These are phyloP conservation scores for Apiospora kogelbergensis DNA, from an alignment of 2,329 filamentous ascomycete species.

Conservation along the genomic window DNA sequence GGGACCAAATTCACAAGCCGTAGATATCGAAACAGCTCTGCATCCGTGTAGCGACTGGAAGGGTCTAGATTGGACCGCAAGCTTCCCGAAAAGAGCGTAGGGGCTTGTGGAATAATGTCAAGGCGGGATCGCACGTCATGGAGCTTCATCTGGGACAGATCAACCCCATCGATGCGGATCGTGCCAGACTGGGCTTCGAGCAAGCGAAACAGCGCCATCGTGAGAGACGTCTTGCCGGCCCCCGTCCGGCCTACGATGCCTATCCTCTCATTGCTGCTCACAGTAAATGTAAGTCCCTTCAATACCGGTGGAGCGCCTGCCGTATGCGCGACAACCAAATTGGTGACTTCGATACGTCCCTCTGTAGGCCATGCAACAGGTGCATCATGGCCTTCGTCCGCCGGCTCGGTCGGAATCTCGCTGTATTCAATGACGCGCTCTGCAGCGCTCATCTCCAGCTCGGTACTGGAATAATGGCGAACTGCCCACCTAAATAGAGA, in stretches of 20 bases:
- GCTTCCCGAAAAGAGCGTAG: slow-evolving; percentile 78
- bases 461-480: slow-evolving; percentile 66
- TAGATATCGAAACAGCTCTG: slow-evolving; percentile 51
- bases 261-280: slow-evolving; percentile 67
- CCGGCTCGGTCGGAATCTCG: slow-evolving; percentile 60
- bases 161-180: slow-evolving; percentile 70
- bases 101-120: slow-evolving; percentile 79
- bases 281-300: slow-evolving; percentile 67
- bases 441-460: slow-evolving; percentile 77
- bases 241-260: slow-evolving; percentile 79
- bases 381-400: slow-evolving; percentile 55
- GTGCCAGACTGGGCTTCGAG: slow-evolving; percentile 66
- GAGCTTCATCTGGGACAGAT: slow-evolving; percentile 71
- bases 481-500: slow-evolving; percentile 44
- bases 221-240: slow-evolving; percentile 75
- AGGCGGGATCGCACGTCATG: slow-evolving; percentile 71
- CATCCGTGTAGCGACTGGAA: slow-evolving; percentile 68
- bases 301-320: slow-evolving; percentile 69
- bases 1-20: background rate
- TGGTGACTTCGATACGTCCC: slow-evolving; percentile 70
- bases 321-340: slow-evolving; percentile 72
- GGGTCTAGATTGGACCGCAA: slow-evolving; percentile 76
- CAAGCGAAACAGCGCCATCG: slow-evolving; percentile 76
- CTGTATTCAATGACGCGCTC: slow-evolving; percentile 77
- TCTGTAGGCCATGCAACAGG: slow-evolving; percentile 75